Base-by-base conservation (phyloP, 495 filamentous ascomycete species). In the Podospora comata region DNA sequence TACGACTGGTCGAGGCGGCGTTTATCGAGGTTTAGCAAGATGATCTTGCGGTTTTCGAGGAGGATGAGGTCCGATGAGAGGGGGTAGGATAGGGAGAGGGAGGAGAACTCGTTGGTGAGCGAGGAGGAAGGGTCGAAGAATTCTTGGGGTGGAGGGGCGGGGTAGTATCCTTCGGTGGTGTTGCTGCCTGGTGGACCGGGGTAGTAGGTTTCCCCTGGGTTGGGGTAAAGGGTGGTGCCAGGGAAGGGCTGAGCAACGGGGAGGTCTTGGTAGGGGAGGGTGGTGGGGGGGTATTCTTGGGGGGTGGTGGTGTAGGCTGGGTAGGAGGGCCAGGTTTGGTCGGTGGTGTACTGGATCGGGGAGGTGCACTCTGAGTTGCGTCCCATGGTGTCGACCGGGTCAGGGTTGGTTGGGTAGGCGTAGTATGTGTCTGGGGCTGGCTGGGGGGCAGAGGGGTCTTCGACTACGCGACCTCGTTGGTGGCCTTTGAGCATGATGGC, bases 21-120 rank as follows among this genome's bases (percentile, higher is more conserved):
- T 1, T 62, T 39, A 2, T 62, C 44, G 15, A 71, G 63, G 16
- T 59, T 4, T n/a, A 26, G 57, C 19, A 71, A 57, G 57, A 71
- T 7, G 65, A 71, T 71, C 16, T 65, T 67, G 54, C 69, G 65
- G 62, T 67, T 57, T 16, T 71, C 68, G 19, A 62, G 11, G 19
- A 16, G 9, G 39, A 39, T 27, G 27, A 65, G 30, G 30, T 32
- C 65, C n/a, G 39, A 20, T n/a, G 19, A 32, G 1, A 0, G 64
- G 23, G 32, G 58, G 18, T 4, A 26, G 30, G 6, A 54, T 34
- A 28, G 26, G 27, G 62, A 58, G 15, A 18, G 23, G 23, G n/a
- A 58, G 56, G 56, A 20, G 56, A 18, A 23, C 23, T 20, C 6
- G n/a, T 19, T 3, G 19, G 18, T 7, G 1, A 5, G 56, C 11